Evolutionary conservation across 2,329 filamentous ascomycete genomes (phyloP), one percentile per base, ranked within the genome.

Genomic region (Penicillium sp.): DNA sequence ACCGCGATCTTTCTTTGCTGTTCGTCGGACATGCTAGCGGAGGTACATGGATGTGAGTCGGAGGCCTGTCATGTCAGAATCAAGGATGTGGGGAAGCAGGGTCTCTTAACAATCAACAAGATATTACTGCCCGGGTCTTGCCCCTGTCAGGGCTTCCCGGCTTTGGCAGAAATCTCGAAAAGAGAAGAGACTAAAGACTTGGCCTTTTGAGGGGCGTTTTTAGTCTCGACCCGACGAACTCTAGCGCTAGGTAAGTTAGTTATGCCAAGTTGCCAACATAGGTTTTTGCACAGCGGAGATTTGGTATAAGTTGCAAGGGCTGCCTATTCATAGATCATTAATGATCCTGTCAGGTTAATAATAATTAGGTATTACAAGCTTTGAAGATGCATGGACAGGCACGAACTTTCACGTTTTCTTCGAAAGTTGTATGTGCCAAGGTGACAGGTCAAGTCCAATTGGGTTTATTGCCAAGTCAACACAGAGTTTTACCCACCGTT

Each of bases 1-100:
- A 65, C 61, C 39, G 62, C 58, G 27, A 53, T 34, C 13, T 49
- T 58, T 50, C 64, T 58, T 41, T 59, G 53, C 19, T 62, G 49
- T 33, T 57, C 55, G 35, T 59, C 52, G 9, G 45, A 43, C 54
- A 60, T 61, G 36, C 38, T 47, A 13, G 22, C 31, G 30, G n/a
- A n/a, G n/a, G 22, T 39, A 27, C 40, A 42, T 34, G 14, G 18
- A 33, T 33, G 2, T 31, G 22, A 11, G 19, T 22, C 19, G n/a
- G n/a, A 22, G 3, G 27, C 12, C 25, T 33, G 12, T 31, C 46
- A 48, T 43, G 4, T 13, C 39, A 4, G 2, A 13, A 28, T 18
- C 18, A 13, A 16, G n/a, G 2, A 10, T 50, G 49, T 48, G 49
- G 44, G 43, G 43, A 27, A 30, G 34, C 22, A 30, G 33, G 39